Conservation (phyloP, 1,284 basidiomycete species). For the Ganoderma meredithae region DNA sequence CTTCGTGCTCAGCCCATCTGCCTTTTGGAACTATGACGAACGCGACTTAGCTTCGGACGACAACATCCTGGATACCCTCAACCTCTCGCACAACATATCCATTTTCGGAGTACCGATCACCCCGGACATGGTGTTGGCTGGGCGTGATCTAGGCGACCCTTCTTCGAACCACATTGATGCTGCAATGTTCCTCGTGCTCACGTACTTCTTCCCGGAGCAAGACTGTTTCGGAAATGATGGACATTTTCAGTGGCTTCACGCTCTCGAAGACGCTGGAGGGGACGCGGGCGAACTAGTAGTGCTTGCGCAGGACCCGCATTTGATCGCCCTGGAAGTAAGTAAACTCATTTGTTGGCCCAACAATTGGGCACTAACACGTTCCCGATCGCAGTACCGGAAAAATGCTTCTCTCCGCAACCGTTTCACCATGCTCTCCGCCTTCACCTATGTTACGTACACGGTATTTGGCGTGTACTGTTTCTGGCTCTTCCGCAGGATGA, state of each 20-base stretch:
- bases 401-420: slow-evolving; percentile 42
- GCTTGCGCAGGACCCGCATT: slow-evolving; percentile 63
- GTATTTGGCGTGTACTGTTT: slow-evolving; percentile 83
- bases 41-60: slow-evolving; percentile 57
- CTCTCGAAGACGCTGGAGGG: slow-evolving; percentile 57
- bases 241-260: slow-evolving; percentile 68
- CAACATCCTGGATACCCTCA: slow-evolving; percentile 66
- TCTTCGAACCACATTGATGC: slow-evolving; percentile 61
- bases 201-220: slow-evolving; percentile 79
- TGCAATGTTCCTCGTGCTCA: slow-evolving; percentile 75
- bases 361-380: slow-evolving; percentile 11
- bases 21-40: slow-evolving; percentile 76
- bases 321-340: slow-evolving; percentile 76
- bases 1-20: slow-evolving; percentile 74
- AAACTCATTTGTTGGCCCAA: neutral
- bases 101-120: slow-evolving; percentile 67
- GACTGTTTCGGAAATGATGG: slow-evolving; percentile 70
- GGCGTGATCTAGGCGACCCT: slow-evolving; percentile 62
- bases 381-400: slow-evolving; percentile 55
- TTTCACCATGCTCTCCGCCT: slow-evolving; percentile 70
- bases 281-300: slow-evolving; percentile 52
- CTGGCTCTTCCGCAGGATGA: slow-evolving; percentile 80
- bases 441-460: slow-evolving; percentile 83
- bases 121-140: slow-evolving; percentile 80
- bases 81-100: slow-evolving; percentile 57